Percentiles rank a stretch among this genome's conserved stretches.
These are phyloP conservation scores for Jamesozyma piceae DNA, from an alignment of 805 yeast species.

Conservation along the genomic window DNA sequence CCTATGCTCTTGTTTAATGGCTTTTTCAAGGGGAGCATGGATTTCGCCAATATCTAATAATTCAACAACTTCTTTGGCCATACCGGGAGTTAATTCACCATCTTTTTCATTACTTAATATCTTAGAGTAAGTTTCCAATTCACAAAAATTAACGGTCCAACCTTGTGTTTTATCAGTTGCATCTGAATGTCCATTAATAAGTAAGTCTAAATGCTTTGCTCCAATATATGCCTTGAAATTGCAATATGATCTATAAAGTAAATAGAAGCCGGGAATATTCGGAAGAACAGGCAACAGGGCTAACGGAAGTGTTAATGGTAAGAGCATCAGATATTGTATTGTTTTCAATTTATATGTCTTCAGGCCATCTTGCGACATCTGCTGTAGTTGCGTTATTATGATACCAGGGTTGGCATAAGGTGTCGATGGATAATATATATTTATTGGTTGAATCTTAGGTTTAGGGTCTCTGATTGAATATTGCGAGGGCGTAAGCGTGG, in stretches of 20 bases:
- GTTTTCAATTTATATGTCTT: conserved; percentile 49
- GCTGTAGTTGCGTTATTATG: conserved; percentile 33
- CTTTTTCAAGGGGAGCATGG: conserved; percentile 38
- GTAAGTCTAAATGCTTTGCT: conserved; percentile 52
- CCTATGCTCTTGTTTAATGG: conserved; percentile 43
- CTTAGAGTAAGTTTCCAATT: conserved; percentile 27
- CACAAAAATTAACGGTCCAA: conserved; percentile 20
- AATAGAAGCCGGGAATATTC: conserved; percentile 83
- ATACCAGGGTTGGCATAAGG: conserved; percentile 25
- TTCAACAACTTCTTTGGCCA: conserved; percentile 38
- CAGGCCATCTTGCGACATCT: conserved; percentile 37
- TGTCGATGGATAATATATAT: conserved; percentile 42
- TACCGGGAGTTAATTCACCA: conserved; percentile 33
- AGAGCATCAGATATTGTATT: conserved; percentile 42
- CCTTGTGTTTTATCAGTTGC: neutral
- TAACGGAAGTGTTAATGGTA: conserved; percentile 75
- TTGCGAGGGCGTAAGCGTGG: conserved; percentile 13
- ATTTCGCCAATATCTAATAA: conserved; percentile 39
- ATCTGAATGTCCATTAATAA: conserved; percentile 37
- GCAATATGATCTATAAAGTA: conserved; percentile 74
- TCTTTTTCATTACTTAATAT: conserved; percentile 11
- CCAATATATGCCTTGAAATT: conserved; percentile 74
- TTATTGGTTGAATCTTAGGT: conserved; percentile 27
- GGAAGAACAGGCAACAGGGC: conserved; percentile 81
- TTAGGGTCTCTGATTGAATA: conserved; percentile 6